Base-by-base conservation (phyloP, 495 filamentous ascomycete genomes). In the Penicillium odoratum region DNA sequence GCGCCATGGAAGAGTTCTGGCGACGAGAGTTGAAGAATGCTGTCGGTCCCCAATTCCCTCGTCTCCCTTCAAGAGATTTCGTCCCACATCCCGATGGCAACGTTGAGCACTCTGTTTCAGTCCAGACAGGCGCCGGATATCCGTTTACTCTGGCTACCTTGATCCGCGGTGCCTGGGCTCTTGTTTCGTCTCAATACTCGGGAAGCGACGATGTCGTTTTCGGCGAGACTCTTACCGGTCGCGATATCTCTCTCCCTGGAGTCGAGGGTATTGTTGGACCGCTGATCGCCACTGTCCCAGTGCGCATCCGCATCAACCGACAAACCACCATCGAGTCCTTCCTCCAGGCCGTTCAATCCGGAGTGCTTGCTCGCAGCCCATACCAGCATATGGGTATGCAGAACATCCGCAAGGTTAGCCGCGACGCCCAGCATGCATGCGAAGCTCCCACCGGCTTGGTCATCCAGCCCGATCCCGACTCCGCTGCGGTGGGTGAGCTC, bases 321-420 rank as follows among this genome's bases (percentile, higher is more conserved):
- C 51, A 67, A 0, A 62, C 47, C 38, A 63, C 69, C 6, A 66
- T 77, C 3, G 64, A 66, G 0, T 55, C 65, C 4, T 78, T 66
- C 16, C 64, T 80, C 5, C 74, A 78, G 33, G 47, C 67, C 0
- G 72, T 91, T 3, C 83, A 88, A 47, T 72, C 82, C 38, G 69
- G 78, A 13, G 74, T 80, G 25, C 66, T 83, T 18, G 72, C 73
- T 1, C 78, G 80, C 1, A 82, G 85, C 5, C 77, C 83, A 0
- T 84, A 85, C 64, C 82, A 92, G 67, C 86, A 89, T 48, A 77
- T 83, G 64, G 88, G 88, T 7, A 75, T 92, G 67, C 85, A 89
- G 67, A 79, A 88, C 51, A 92, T 92, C 57, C 75, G 82, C 55
- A 75, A 77, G 21, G 74, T 89, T 36, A 84, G 81, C 61, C 61